Evolutionary conservation across 306 rosid genomes (phyloP).

Genomic region (Fagus sylvatica): DNA sequence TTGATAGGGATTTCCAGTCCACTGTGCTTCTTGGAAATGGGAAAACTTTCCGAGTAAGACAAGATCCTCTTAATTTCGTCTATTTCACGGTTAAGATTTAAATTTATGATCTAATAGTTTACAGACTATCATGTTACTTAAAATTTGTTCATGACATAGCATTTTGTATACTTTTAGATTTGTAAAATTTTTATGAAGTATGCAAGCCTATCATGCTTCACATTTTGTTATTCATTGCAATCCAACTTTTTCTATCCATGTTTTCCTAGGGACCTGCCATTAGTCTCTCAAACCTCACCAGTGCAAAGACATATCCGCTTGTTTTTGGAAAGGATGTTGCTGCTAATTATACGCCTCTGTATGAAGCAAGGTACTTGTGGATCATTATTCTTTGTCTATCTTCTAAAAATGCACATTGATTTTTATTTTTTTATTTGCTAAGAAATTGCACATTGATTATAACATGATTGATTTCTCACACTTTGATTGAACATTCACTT

Average conservation of each 20-base stretch:
- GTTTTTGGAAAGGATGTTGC: slow-evolving; percentile 70
- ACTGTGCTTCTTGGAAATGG: slow-evolving; percentile 73
- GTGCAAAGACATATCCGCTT: slow-evolving; percentile 59
- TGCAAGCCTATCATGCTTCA: neutral
- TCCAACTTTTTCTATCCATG: slow-evolving; percentile 9
- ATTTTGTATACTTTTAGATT: no score
- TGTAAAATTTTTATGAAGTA: neutral
- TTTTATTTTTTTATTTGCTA: neutral
- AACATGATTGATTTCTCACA: neutral
- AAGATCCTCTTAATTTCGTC: no score
- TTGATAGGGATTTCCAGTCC: slow-evolving; percentile 80
- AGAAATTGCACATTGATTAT: neutral
- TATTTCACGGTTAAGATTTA: no score
- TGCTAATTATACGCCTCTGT: slow-evolving; percentile 58
- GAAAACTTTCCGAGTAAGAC: slow-evolving; percentile 49
- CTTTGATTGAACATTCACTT: neutral
- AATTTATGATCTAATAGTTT: no score
- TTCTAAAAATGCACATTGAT: neutral
- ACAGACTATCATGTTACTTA: no score
- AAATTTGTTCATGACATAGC: no score
- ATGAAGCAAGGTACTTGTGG: slow-evolving; percentile 80
- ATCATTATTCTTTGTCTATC: neutral
- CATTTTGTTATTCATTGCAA: neutral
- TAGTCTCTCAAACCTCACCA: slow-evolving; percentile 66
- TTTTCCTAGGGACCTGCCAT: slow-evolving; percentile 69